A percentile compares a stretch with the other conserved stretches of the same genome.
Conservation (phyloP, 2,329 filamentous ascomycete species). For the Fusarium sp. region DNA sequence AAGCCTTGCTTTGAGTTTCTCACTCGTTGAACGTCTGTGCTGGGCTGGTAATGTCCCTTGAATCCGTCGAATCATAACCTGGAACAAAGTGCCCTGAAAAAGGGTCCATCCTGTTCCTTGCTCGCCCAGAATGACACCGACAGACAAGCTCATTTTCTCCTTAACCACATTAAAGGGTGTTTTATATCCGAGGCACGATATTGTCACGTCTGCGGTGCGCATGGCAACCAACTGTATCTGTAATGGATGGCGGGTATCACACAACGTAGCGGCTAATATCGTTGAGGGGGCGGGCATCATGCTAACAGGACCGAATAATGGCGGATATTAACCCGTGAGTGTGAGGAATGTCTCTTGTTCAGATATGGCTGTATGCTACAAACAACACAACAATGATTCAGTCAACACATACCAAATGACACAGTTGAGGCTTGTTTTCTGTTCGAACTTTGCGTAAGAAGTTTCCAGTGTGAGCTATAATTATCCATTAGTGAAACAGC, state of each 20-base stretch:
- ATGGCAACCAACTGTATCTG: slow-evolving; percentile 3
- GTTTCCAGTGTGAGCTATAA: slow-evolving; percentile 23
- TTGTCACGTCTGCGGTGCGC: slow-evolving; percentile 1
- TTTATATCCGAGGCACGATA: neutral
- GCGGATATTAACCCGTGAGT: slow-evolving; percentile 5
- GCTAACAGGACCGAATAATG: slow-evolving; percentile 32
- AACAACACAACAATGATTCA: slow-evolving; percentile 11
- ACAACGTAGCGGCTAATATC: slow-evolving; percentile 23
- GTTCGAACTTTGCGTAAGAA: neutral
- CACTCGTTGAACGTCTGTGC: slow-evolving; percentile 29
- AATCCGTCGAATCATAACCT: slow-evolving; percentile 35
- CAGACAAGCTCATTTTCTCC: slow-evolving; percentile 12
- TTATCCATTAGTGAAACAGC: slow-evolving; percentile 23
- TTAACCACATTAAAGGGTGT: slow-evolving; percentile 7
- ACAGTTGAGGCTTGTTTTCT: slow-evolving; percentile 5
- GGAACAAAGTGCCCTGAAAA: slow-evolving; percentile 26
- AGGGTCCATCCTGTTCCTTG: slow-evolving; percentile 17
- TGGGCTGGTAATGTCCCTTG: slow-evolving; percentile 25
- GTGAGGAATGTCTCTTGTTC: slow-evolving; percentile 33
- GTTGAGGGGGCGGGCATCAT: slow-evolving; percentile 31
- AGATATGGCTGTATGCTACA: slow-evolving; percentile 5
- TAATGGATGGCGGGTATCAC: slow-evolving; percentile 17
- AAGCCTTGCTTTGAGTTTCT: slow-evolving; percentile 30
- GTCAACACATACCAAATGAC: slow-evolving; percentile 24
- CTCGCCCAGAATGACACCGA: neutral